Evolutionary conservation across 2,329 filamentous ascomycete genomes (phyloP), one percentile per base, ranked within the genome.

Genomic region (Colletotrichum musae): DNA sequence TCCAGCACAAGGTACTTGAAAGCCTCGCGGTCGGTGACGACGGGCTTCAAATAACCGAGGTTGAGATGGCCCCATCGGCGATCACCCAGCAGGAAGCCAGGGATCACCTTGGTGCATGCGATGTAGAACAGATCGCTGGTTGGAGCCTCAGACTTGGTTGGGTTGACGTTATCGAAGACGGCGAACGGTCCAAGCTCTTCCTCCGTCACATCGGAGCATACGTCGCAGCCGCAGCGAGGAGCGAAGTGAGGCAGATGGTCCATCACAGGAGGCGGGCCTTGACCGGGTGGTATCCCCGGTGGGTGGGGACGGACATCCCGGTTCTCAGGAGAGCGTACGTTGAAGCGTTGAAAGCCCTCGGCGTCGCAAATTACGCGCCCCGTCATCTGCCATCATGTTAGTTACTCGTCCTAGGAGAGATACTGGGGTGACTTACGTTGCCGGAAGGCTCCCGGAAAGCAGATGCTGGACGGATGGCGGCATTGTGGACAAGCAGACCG

Each of bases 1-100:
- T 86, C 83, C 12, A 86, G 80, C 6, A 86, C 83, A 28, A 86
- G 82, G 65, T 84, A 83, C 74, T 84, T 83, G 81, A 86, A 86
- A 3, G 84, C 84, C 47, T 86, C 83, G 60, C 76, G 81, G 73
- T 86, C 84, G 2, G 81, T 80, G 58, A 78, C 75, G 61, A 86
- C 76, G 6, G 81, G 80, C 56, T 75, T 73, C 64, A 86, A 77
- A 54, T 77, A 73, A 43, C 80, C 79, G 15, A 85, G 70, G 58
- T 79, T 76, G 15, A 86, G 75, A 66, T 82, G 77, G 21, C 81
- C 83, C 85, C 84, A 86, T 16, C 79, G 79, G 2, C 84, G 78
- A 60, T 83, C 80, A 12, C 79, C 77, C 5, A 86, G 78, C 64
- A 86, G 76, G 72, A 86, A 86, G 0, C 82, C 85, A 0, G 83